These are phyloP conservation scores for Fusarium sp. DNA, from an alignment of 2,329 filamentous ascomycete species.

Conservation along the genomic window DNA sequence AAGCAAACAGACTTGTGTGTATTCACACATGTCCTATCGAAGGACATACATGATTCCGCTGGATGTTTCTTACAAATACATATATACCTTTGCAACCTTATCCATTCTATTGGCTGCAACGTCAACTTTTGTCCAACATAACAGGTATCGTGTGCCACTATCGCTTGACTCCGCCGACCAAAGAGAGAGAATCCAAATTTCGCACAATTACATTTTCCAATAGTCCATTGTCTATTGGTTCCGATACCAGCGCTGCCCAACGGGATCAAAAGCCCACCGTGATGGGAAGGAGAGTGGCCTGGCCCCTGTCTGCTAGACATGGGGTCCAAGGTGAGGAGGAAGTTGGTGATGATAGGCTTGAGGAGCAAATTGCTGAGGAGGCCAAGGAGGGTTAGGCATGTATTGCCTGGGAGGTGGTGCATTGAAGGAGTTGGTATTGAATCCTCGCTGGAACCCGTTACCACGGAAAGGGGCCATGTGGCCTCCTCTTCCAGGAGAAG, in stretches of 20 bases:
- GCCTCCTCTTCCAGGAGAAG: constrained; percentile 3
- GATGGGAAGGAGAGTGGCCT: neutral
- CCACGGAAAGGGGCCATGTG: constrained; percentile 18
- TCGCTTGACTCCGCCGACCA: neutral
- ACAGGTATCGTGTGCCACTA: neutral
- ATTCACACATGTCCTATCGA: neutral
- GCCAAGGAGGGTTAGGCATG: constrained; percentile 6
- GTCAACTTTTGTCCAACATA: constrained; percentile 1
- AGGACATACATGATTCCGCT: neutral
- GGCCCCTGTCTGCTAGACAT: constrained; percentile 14
- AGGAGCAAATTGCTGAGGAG: constrained; percentile 14
- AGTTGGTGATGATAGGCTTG: constrained; percentile 27
- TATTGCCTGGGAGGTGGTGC: constrained; percentile 13
- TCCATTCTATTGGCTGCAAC: neutral
- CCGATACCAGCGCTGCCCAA: neutral
- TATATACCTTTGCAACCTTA: neutral
- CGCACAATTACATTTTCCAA: neutral
- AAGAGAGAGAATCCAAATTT: neutral
- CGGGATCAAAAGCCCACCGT: neutral
- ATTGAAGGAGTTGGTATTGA: neutral
- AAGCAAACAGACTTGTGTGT: neutral
- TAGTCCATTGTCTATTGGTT: neutral
- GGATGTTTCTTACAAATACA: constrained; percentile 15
- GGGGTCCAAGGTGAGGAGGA: constrained; percentile 27
- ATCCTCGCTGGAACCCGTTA: constrained; percentile 21